Evolutionary conservation across 2,329 filamentous ascomycete genomes (phyloP).

Genomic region (Verticillium dahliae): DNA sequence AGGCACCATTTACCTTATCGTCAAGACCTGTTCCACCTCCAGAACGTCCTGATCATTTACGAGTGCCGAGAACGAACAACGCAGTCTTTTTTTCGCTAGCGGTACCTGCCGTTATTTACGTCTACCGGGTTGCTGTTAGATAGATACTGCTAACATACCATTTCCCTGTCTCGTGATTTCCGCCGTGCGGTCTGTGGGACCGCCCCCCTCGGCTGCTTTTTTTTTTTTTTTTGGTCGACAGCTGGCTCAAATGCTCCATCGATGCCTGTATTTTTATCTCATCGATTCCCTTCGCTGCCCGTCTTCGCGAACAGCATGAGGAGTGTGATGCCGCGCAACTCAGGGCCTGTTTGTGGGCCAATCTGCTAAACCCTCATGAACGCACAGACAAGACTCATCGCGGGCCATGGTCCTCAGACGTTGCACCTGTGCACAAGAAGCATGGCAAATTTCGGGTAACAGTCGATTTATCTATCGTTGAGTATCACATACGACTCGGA

Average conservation of each 20-base stretch:
- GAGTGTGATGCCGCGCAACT: slow-evolving; percentile 19
- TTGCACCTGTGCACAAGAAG: neutral
- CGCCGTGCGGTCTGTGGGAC: neutral
- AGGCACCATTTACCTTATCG: slow-evolving; percentile 91
- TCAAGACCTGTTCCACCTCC: slow-evolving; percentile 66
- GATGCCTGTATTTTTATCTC: too few relatives aligned
- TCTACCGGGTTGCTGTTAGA: slow-evolving; percentile 88
- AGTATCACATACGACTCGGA: neutral
- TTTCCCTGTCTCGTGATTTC: slow-evolving; percentile 17
- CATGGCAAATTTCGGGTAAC: neutral
- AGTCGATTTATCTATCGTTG: neutral
- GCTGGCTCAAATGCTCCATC: neutral
- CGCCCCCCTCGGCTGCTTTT: slow-evolving; percentile 33
- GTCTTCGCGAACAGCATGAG: slow-evolving; percentile 33
- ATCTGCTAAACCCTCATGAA: neutral
- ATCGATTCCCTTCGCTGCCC: too few relatives aligned
- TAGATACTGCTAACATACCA: slow-evolving; percentile 84
- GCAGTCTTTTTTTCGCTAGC: slow-evolving; percentile 99
- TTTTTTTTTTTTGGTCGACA: neutral
- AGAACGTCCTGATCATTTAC: slow-evolving; percentile 86
- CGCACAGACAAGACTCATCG: neutral
- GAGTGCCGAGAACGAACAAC: slow-evolving; percentile 72
- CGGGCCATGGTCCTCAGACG: neutral
- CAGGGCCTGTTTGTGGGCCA: neutral
- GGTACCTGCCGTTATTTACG: slow-evolving; percentile 63